These are phyloP conservation scores for Aureobasidium sp. DNA, from an alignment of 2,329 filamentous ascomycete species.

Conservation along the genomic window DNA sequence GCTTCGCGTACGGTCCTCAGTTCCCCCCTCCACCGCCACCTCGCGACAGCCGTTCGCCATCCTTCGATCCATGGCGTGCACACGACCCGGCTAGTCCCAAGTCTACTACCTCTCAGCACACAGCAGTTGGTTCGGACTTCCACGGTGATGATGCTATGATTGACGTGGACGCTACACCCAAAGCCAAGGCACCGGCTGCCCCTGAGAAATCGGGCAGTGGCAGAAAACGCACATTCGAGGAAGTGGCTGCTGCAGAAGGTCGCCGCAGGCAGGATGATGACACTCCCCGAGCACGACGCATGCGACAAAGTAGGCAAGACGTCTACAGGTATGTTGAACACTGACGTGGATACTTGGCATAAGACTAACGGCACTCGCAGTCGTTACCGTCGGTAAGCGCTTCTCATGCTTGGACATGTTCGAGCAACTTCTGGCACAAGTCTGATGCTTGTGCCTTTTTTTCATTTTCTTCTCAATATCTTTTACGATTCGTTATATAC, in stretches of 20 bases:
- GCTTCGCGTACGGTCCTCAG: slow-evolving; percentile 12
- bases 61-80: slow-evolving; percentile 15
- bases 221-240: slow-evolving; percentile 19
- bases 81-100: slow-evolving; percentile 12
- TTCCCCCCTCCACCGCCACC: slow-evolving; percentile 17
- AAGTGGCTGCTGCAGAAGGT: slow-evolving; percentile 14
- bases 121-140: slow-evolving; percentile 19
- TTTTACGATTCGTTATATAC: background rate
- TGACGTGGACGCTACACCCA: slow-evolving; percentile 15
- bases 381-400: slow-evolving; percentile 13
- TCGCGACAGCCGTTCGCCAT: slow-evolving; percentile 15
- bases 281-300: slow-evolving; percentile 10
- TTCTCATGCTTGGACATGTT: background rate
- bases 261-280: slow-evolving; percentile 16
- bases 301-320: slow-evolving; percentile 13
- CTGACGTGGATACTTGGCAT: too few species aligned
- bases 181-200: slow-evolving; percentile 11
- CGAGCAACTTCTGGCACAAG: background rate
- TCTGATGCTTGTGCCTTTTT: background rate
- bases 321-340: slow-evolving; percentile 16
- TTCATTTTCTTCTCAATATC: background rate
- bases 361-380: slow-evolving; percentile 3
- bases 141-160: slow-evolving; percentile 14
- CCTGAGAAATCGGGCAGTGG: slow-evolving; percentile 12
- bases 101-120: slow-evolving; percentile 18